These are phyloP conservation scores for Rhizophora mangle DNA, from an alignment of 345 rosid species.

Conservation along the genomic window DNA sequence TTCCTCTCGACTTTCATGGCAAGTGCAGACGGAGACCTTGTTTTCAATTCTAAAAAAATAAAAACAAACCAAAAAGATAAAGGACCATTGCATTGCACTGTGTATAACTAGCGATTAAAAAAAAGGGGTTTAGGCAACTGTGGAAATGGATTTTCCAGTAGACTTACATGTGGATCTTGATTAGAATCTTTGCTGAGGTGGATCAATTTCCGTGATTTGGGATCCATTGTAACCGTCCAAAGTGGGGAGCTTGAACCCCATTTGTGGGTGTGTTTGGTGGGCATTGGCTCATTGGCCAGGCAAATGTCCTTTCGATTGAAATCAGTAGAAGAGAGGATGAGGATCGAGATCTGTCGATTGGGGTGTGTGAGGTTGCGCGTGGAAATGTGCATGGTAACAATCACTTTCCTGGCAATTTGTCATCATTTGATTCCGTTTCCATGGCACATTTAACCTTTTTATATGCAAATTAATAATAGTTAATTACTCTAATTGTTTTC, in stretches of 20 bases:
- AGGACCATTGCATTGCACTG: background rate
- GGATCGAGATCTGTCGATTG: background rate
- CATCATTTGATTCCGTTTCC: no score
- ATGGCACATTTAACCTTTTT: no score
- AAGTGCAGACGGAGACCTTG: slow-evolving; percentile 1
- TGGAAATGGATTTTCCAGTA: slow-evolving; percentile 2
- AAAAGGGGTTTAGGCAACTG: slow-evolving; percentile 20
- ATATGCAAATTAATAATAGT: no score
- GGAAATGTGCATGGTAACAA: no score
- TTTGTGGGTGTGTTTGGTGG: background rate
- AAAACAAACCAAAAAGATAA: background rate
- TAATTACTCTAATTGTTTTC: no score
- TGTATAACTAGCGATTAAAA: no score
- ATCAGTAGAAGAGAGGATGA: background rate
- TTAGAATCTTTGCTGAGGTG: slow-evolving; percentile 17
- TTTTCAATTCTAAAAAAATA: background rate
- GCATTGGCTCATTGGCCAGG: background rate
- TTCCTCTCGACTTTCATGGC: slow-evolving; percentile 13
- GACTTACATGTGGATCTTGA: background rate
- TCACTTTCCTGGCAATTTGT: no score
- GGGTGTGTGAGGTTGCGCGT: no score
- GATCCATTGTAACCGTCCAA: slow-evolving; percentile 28
- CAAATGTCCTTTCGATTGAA: background rate
- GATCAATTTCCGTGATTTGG: slow-evolving; percentile 36
- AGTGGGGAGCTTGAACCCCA: background rate